Evolutionary conservation across 257 asterid genomes (phyloP), one percentile per base, ranked within the genome.

Genomic region (Solanum bulbocastanum): DNA sequence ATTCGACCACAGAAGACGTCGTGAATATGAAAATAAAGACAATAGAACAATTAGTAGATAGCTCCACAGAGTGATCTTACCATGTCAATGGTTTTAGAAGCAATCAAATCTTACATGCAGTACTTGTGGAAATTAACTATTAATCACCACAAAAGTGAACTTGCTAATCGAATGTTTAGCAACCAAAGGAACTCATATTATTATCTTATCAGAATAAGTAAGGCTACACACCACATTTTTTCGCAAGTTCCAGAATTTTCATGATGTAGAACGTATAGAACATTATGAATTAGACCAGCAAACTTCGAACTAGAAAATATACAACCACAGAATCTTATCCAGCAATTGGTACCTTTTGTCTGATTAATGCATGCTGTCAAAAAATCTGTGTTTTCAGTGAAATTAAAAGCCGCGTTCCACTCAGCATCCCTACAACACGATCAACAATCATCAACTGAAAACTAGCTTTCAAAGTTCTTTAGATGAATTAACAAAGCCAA

Each of bases 381-480:
- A 91, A 97, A 97, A 76, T 87, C 89, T 8, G 96, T 89, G 49
- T 96, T 90, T 87, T 88, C 92, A 10, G 98, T 93, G 91, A 95
- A 97, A 89, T 96, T 94, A 71, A 97, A 97, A 15, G 99, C 97
- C 1, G 88, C 89, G 49, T 95, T 85, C 99, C 99, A 97, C 87
- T 97, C 99, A 15, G 91, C 94, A 86, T 95, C 96, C 91, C 98
- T 97, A 36, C 81, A 90, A 82, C 11, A 60, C 87, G 58, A 65
- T 66, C 62, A 83, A 71, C 81, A 42, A 75, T 49, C 88, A 71
- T 78, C 86, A 78, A 88, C n/a, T 88, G 39, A 22, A 22, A 42
- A 49, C 49, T 8, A 49, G 69, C 42, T 49, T 82, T 82, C 42
- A 82, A 49, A 82, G 69, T 46, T 81, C 39, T 79, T 42, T 30